Percentiles rank a stretch among this genome's conserved stretches.
Evolutionary conservation across 371 early-diverging fungal genomes (phyloP).

Genomic region (Phascolomyces articulosus): DNA sequence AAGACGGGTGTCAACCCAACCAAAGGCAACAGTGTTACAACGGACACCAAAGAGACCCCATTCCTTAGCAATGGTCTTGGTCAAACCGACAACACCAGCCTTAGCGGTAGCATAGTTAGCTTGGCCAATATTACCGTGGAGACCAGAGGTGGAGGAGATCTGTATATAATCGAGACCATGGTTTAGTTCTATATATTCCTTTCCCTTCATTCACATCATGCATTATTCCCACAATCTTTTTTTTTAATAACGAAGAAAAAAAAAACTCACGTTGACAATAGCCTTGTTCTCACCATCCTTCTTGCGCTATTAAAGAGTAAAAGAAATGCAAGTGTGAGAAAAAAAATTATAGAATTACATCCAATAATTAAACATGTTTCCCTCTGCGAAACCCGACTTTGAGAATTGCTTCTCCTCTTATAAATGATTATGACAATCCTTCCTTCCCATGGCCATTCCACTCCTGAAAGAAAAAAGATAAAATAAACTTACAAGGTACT

Average conservation of each 20-base stretch:
- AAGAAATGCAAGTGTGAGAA: background rate
- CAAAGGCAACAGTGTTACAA: slow-evolving; percentile 69
- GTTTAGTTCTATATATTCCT: background rate
- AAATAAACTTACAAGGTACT: slow-evolving; percentile 45
- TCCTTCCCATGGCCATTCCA: too few species aligned
- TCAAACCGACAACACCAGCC: slow-evolving; percentile 60
- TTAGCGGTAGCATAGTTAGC: slow-evolving; percentile 52
- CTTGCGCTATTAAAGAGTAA: slow-evolving; percentile 30
- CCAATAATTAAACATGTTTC: too few species aligned
- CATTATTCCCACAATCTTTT: background rate
- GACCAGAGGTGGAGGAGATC: slow-evolving; percentile 70
- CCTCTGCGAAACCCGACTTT: too few species aligned
- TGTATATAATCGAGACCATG: slow-evolving; percentile 29
- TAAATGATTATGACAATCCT: too few species aligned
- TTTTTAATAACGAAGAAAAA: background rate
- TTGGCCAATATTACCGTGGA: slow-evolving; percentile 73
- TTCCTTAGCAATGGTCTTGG: slow-evolving; percentile 61
- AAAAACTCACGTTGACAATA: slow-evolving; percentile 56
- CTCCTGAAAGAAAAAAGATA: background rate
- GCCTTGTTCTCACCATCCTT: slow-evolving; percentile 54
- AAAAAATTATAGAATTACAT: too few species aligned
- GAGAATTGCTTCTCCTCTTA: too few species aligned
- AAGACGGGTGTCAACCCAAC: slow-evolving; percentile 71
- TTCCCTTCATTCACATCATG: background rate
- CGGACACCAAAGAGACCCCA: slow-evolving; percentile 63